Conservation (phyloP, 2,329 filamentous ascomycete species). For the Aspergillus sp. region DNA sequence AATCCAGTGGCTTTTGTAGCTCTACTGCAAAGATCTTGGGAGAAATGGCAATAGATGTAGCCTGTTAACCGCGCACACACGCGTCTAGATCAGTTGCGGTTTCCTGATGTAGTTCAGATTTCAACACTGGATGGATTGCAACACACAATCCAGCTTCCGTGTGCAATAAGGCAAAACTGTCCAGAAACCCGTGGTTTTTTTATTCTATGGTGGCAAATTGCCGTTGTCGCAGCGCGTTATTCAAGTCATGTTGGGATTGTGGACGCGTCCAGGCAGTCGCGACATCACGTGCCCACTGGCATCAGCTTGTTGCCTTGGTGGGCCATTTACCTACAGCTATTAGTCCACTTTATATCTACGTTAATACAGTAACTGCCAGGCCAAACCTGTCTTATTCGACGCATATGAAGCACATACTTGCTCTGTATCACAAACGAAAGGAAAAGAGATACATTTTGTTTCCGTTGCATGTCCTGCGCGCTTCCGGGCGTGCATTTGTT, state of each 20-base stretch:
- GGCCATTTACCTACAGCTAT: not conserved
- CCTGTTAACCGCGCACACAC: not conserved
- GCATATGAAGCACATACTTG: not conserved
- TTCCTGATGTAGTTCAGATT: not conserved
- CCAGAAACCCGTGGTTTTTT: not conserved
- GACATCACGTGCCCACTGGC: conserved; percentile 37
- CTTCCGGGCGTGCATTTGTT: not conserved
- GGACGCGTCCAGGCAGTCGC: conserved; percentile 40
- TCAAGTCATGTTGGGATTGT: conserved; percentile 15
- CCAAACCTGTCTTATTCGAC: not conserved
- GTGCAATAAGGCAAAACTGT: not conserved
- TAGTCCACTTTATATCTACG: not conserved
- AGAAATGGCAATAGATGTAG: not conserved
- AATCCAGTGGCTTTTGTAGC: not conserved
- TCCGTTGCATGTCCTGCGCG: not conserved
- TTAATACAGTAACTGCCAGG: not conserved
- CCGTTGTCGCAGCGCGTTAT: conserved; percentile 8
- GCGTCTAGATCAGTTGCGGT: conserved; percentile 1
- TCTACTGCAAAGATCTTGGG: not conserved
- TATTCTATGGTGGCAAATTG: conserved; percentile 28
- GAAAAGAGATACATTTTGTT: not conserved
- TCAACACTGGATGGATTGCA: not conserved
- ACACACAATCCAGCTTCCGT: not conserved
- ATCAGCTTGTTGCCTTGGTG: conserved; percentile 14
- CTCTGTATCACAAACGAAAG: not conserved